phyloP scores from a whole-genome alignment of 2,329 filamentous ascomycete species.

The Beauveria sp. region DNA sequence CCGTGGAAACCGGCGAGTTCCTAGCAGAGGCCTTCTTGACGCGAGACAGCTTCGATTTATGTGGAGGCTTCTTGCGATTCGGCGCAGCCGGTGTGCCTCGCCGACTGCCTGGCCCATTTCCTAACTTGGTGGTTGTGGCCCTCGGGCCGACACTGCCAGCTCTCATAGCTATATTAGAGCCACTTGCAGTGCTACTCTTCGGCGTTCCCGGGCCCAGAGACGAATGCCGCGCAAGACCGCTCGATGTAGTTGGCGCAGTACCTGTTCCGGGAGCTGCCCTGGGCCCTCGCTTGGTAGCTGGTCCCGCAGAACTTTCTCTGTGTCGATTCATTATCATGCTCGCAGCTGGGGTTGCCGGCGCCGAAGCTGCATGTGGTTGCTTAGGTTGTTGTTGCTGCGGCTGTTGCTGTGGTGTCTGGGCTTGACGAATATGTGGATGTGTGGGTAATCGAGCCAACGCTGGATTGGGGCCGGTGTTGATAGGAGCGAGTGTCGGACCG shows the following conservation, averaged over 20 bases:
- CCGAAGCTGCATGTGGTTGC: conserved; percentile 39
- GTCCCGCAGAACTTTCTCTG: conserved; percentile 52
- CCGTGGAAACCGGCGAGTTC: conserved; percentile 55
- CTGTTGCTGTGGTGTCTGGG: conserved; percentile 40
- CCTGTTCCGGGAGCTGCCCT: conserved; percentile 40
- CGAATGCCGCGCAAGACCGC: conserved; percentile 52
- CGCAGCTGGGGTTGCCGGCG: conserved; percentile 52
- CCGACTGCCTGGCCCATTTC: conserved; percentile 30
- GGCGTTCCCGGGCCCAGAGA: conserved; percentile 57
- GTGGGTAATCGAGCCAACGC: conserved; percentile 34
- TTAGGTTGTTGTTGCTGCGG: conserved; percentile 13
- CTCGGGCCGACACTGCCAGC: conserved; percentile 56
- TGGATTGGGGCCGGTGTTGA: conserved; percentile 30
- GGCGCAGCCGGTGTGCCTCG: conserved; percentile 39
- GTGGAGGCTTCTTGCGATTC: conserved; percentile 41
- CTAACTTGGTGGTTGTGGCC: conserved; percentile 38
- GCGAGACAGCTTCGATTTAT: conserved; percentile 55
- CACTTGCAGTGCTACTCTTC: conserved; percentile 32
- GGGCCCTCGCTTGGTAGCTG: conserved; percentile 46
- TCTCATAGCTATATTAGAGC: conserved; percentile 30
- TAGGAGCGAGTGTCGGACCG: conserved; percentile 16
- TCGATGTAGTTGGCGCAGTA: conserved; percentile 43
- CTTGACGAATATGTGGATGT: conserved; percentile 39
- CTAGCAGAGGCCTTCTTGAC: conserved; percentile 52
- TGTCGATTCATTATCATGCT: conserved; percentile 52